phyloP scores from a whole-genome alignment of 2,329 filamentous ascomycete species.

The Fusarium nisikadoi region DNA sequence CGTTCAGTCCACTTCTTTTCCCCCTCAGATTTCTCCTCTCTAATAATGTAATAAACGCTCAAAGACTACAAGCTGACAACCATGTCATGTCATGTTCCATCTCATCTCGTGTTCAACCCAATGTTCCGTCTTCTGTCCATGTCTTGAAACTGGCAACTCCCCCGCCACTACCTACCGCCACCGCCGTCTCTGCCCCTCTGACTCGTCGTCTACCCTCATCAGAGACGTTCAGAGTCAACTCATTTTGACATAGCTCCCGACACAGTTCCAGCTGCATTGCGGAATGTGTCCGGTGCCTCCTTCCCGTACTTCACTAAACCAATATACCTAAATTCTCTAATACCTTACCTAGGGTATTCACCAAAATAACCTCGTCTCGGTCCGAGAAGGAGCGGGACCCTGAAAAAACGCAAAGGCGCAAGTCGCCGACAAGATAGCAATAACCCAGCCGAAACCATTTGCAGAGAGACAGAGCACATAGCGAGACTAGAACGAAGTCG shows the following conservation, averaged over 20 bases:
- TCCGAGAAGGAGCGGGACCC: conserved; percentile 34
- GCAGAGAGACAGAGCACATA: not conserved
- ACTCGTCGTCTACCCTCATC: conserved; percentile 1
- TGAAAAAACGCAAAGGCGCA: conserved; percentile 19
- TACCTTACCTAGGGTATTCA: not conserved
- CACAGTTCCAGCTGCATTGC: conserved; percentile 6
- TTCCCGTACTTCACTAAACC: not conserved
- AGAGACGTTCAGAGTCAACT: not conserved
- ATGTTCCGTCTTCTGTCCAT: conserved; percentile 2
- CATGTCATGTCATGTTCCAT: conserved; percentile 16
- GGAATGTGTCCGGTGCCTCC: conserved; percentile 11
- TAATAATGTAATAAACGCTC: conserved; percentile 1
- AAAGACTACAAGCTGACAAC: not conserved
- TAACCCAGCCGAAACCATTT: not conserved
- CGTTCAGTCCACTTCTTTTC: conserved; percentile 21
- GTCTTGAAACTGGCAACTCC: conserved; percentile 30
- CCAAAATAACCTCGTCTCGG: conserved; percentile 29
- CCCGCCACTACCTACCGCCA: conserved; percentile 7
- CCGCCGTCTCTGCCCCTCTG: conserved; percentile 1
- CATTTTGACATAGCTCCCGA: conserved; percentile 8
- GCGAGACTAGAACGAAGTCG: conserved; percentile 7
- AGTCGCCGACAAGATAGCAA: conserved; percentile 3
- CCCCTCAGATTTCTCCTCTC: conserved; percentile 1
- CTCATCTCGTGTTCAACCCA: conserved; percentile 14
- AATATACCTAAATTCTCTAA: conserved; percentile 2